Base-by-base conservation (phyloP, 176 grass and related monocot genomes). In the Aegilops bicornis region DNA sequence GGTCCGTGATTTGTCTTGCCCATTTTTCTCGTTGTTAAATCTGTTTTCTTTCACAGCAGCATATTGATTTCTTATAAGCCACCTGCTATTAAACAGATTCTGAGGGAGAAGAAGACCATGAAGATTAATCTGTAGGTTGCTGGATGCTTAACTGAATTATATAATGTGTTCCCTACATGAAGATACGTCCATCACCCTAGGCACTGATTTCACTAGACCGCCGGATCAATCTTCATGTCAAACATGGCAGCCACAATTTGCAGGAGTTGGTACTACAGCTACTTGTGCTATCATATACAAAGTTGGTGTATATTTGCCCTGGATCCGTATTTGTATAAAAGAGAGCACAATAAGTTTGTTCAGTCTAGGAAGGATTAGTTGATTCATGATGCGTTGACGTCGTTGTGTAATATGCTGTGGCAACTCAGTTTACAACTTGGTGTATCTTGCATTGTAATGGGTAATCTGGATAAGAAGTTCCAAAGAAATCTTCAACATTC, bases 61-160 rank as follows among this genome's bases (percentile, higher is more conserved):
- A 73, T 87, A 23, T 61, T 32, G 8, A 20, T 72, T 75, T 85
- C 32, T 86, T 67, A 66, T 83, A 77, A 66, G 35, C n/a, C 20
- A 61, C 24, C 64, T 83, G 22, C 62, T 80, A 11, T 80, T 37
- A 39, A 82, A 88, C 86, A 98, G 95, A 98, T 93, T 98, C 93
- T 90, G 95, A 98, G 93, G 93, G 65, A 1, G 95, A 98, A 87
- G 95, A 92, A 32, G 83, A 87, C 35, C 95, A 98, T 82, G 89
- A 95, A 89, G 93, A 95, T 81, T 95, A 89, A 85, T 47, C 22
- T 67, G 25, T 73, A 40, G 64, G 24, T 42, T 54, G 32, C 22
- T 42, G 37, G 42, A 22, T 56, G 50, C 23, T 69, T 85, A 70
- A 64, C 69, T 62, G 61, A 87, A 61, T 8, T 68, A 69, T 75